Base-by-base conservation (phyloP, 2,329 filamentous ascomycete species). In the Ceratocystis huliohia region DNA sequence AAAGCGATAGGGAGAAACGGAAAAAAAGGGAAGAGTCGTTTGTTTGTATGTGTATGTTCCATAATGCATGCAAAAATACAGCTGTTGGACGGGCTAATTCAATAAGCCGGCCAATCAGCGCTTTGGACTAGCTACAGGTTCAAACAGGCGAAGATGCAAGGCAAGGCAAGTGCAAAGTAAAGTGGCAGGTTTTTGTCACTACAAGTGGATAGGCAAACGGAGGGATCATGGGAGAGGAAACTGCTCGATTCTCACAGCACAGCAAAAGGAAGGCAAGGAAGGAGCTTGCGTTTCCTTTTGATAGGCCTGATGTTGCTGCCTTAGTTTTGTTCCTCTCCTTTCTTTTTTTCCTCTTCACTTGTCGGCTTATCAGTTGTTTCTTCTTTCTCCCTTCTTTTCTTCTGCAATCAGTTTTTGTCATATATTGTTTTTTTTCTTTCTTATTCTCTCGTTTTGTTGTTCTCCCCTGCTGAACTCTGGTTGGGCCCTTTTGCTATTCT, bases 211-310 rank as follows among this genome's bases (percentile, higher is more conserved):
- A 41, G 37, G 13, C 37, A 41, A 41, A 41, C 37, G 37, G 37
- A 13, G 37, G 37, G 37, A 41, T 41, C 37, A 41, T 41, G 37
- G 37, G 10, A 41, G 10, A 53, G 56, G 56, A 28, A 59, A 37
- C 28, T 59, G 56, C 8, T 30, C n/a, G n/a, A n/a, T 59, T 59
- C 30, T 37, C 30, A 13, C 15, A 59, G 15, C 28, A 41, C 37
- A 41, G 10, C 3, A 41, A 41, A 41, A 41, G 37, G 37, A 62
- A 62, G 59, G 5, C 45, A 62, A 22, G 22, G 37, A 62, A 22
- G 22, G 37, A 62, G 20, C 61, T 62, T 44, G 37, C 41, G 61
- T 62, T 46, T 59, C 25, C 56, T 37, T 59, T 30, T 59, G 56
- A 59, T 59, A 37, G 28, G 56, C 28, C 56, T 59, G 56, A 59